Percentiles rank a stretch among this genome's conserved stretches.
Conservation (phyloP, 2,329 filamentous ascomycete genomes). For the Aureobasidium sp. region DNA sequence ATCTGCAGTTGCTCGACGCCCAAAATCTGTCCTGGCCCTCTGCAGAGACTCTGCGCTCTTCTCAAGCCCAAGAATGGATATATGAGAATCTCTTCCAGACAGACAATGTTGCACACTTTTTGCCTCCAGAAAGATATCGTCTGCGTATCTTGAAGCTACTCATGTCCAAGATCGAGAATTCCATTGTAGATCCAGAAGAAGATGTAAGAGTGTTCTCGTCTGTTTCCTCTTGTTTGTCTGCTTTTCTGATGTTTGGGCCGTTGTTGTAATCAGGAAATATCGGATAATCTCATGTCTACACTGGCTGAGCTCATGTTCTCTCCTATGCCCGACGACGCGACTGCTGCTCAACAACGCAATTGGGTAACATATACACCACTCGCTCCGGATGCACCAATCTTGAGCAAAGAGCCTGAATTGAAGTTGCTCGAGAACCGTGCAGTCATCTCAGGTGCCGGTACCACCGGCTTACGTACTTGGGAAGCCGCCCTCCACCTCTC, state of each 20-base stretch:
- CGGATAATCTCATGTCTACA: conserved; percentile 66
- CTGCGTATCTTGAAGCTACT: conserved; percentile 67
- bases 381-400: conserved; percentile 20
- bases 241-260: conserved; percentile 23
- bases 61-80: conserved; percentile 59
- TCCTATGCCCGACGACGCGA: conserved; percentile 56
- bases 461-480: conserved; percentile 74
- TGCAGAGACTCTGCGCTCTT: conserved; percentile 49
- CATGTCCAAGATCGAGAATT: conserved; percentile 60
- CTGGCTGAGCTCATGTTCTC: conserved; percentile 59
- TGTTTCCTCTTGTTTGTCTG: conserved; percentile 19
- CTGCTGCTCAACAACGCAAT: conserved; percentile 63
- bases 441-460: conserved; percentile 63
- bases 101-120: conserved; percentile 45
- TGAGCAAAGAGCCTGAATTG: conserved; percentile 33
- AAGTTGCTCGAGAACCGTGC: conserved; percentile 63
- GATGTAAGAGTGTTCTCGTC: conserved; percentile 58
- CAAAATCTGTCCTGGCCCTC: conserved; percentile 57
- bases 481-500: conserved; percentile 71
- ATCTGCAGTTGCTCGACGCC: conserved; percentile 65
- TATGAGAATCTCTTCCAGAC: conserved; percentile 61
- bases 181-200: conserved; percentile 74
- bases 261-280: conserved; percentile 59
- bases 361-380: conserved; percentile 63
- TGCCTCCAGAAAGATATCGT: conserved; percentile 64